Conservation (phyloP, 345 rosid genomes). For the Psidium guajava region DNA sequence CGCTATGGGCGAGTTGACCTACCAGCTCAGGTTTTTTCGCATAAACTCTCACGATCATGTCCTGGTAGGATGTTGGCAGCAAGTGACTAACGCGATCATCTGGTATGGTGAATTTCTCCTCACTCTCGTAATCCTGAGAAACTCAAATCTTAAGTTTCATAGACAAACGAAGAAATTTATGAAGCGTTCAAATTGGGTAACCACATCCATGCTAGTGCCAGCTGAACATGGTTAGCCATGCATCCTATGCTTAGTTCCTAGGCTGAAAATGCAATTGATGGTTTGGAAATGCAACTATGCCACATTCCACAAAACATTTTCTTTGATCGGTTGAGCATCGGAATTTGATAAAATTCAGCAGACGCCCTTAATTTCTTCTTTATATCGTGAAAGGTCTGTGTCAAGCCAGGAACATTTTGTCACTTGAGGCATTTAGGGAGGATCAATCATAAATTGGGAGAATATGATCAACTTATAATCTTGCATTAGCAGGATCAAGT, state of each 20-base stretch:
- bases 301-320: neutral
- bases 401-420: neutral
- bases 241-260: neutral
- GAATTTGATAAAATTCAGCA: neutral
- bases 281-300: neutral
- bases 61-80: constrained; percentile 75
- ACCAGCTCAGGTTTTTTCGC: constrained; percentile 87
- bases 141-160: neutral
- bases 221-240: neutral
- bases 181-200: neutral
- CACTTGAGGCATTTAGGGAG: neutral
- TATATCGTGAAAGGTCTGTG: neutral
- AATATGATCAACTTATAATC: neutral
- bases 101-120: constrained; percentile 62
- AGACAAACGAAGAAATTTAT: neutral
- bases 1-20: neutral
- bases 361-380: neutral
- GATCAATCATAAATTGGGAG: neutral
- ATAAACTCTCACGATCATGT: constrained; percentile 90
- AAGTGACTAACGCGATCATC: constrained; percentile 76
- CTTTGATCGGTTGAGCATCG: neutral
- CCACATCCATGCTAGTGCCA: neutral
- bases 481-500: neutral
- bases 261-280: neutral
- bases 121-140: constrained; percentile 71